phyloP scores from a whole-genome alignment of 176 grass and related monocot species.

The Bolboschoenus planiculmis region DNA sequence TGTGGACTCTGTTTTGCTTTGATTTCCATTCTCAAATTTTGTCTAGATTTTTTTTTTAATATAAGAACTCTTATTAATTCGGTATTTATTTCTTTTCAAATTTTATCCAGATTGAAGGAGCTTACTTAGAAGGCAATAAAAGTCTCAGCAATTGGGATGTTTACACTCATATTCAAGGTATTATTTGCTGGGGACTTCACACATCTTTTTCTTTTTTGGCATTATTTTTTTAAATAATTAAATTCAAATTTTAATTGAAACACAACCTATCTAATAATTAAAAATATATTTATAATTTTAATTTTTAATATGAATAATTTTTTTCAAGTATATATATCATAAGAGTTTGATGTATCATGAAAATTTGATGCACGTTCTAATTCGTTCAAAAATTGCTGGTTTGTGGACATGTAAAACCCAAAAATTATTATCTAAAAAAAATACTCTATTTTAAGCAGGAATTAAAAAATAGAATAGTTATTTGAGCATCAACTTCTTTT shows the following conservation, averaged over 20 bases:
- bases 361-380: not conserved
- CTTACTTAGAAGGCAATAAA: slow-evolving; percentile 59
- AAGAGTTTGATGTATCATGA: not conserved
- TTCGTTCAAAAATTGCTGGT: not conserved
- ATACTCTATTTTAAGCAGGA: not conserved
- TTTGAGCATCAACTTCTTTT: not conserved
- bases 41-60: not conserved
- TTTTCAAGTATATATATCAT: not conserved
- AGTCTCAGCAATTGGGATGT: slow-evolving; percentile 74
- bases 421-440: not conserved
- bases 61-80: too few relatives aligned
- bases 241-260: not conserved
- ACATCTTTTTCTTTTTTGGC: not conserved
- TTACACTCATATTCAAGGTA: slow-evolving; percentile 40
- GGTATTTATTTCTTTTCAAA: too few relatives aligned
- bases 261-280: not conserved
- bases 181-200: not conserved
- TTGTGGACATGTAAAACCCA: not conserved
- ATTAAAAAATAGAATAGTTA: not conserved
- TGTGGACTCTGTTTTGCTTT: not conserved
- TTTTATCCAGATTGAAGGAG: slow-evolving; percentile 54
- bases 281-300: too few relatives aligned
- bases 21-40: not conserved
- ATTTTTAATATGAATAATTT: not conserved
- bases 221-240: not conserved